Evolutionary conservation across 345 rosid genomes (phyloP).

Genomic region (Hypericum perforatum): DNA sequence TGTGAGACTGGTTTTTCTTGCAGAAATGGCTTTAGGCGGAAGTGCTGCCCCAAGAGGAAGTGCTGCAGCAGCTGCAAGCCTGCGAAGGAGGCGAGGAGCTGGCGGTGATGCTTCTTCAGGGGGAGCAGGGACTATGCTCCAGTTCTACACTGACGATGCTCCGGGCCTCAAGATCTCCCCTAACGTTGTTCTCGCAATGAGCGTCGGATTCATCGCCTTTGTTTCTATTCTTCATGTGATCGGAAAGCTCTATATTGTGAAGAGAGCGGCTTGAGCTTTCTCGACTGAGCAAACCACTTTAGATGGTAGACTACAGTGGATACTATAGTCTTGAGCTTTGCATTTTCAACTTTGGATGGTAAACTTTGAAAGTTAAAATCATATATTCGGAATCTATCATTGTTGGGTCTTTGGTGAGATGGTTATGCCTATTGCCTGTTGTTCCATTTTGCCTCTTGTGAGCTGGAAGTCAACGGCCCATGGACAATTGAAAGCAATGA

Average conservation of each 20-base stretch:
- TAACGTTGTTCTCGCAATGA: slow-evolving; percentile 77
- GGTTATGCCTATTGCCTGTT: too few relatives aligned
- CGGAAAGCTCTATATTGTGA: slow-evolving; percentile 68
- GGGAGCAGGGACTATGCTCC: slow-evolving; percentile 67
- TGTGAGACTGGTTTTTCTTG: neutral
- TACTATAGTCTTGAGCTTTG: too few relatives aligned
- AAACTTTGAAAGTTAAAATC: too few relatives aligned
- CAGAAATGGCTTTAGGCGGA: slow-evolving; percentile 58
- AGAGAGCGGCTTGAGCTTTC: neutral
- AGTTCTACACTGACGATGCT: slow-evolving; percentile 83
- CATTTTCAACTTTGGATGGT: too few relatives aligned
- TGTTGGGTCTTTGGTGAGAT: too few relatives aligned
- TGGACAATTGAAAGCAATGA: too few relatives aligned
- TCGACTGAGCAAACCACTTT: too few relatives aligned
- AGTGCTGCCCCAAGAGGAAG: slow-evolving; percentile 84
- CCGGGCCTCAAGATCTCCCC: slow-evolving; percentile 87
- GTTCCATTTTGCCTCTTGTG: too few relatives aligned
- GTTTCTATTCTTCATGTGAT: slow-evolving; percentile 77
- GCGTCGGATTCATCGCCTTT: slow-evolving; percentile 89
- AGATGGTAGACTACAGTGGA: too few relatives aligned
- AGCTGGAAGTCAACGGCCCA: too few relatives aligned
- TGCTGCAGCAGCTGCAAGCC: slow-evolving; percentile 75
- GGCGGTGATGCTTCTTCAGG: slow-evolving; percentile 10
- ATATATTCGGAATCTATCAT: too few relatives aligned
- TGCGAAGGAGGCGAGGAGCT: slow-evolving; percentile 71